Conservation (phyloP, 441 rosid species). For the Viola pubescens region DNA sequence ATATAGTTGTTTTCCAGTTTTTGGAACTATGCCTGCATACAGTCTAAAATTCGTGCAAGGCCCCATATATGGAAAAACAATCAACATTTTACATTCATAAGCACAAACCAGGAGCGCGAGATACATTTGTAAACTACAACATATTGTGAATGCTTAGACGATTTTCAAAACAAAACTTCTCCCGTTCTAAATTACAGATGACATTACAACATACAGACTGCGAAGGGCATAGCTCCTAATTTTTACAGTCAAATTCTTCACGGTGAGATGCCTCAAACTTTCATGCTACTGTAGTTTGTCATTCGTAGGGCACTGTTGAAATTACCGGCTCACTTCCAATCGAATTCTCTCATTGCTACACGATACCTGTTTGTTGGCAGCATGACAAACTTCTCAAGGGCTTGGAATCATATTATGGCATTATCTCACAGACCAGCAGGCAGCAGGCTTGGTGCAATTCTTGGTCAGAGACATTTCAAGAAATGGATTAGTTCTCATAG, state of each 20-base stretch:
- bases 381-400: background rate
- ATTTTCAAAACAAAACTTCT: background rate
- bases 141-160: background rate
- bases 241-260: no score
- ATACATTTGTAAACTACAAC: no score
- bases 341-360: background rate
- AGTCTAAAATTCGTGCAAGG: no score
- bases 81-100: no score
- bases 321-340: background rate
- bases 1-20: no score
- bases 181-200: background rate
- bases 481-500: slow-evolving; percentile 30
- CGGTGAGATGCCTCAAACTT: no score
- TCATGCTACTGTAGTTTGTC: background rate
- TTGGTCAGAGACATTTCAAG: background rate
- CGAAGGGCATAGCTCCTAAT: background rate
- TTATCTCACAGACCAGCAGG: background rate
- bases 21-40: no score
- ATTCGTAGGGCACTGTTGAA: background rate
- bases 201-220: background rate
- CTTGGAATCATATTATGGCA: background rate
- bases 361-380: background rate
- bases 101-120: no score
- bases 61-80: no score
- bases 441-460: slow-evolving; percentile 1